These are phyloP conservation scores for Phialemonium atrogriseum DNA, from an alignment of 2,329 filamentous ascomycete genomes.

Conservation along the genomic window DNA sequence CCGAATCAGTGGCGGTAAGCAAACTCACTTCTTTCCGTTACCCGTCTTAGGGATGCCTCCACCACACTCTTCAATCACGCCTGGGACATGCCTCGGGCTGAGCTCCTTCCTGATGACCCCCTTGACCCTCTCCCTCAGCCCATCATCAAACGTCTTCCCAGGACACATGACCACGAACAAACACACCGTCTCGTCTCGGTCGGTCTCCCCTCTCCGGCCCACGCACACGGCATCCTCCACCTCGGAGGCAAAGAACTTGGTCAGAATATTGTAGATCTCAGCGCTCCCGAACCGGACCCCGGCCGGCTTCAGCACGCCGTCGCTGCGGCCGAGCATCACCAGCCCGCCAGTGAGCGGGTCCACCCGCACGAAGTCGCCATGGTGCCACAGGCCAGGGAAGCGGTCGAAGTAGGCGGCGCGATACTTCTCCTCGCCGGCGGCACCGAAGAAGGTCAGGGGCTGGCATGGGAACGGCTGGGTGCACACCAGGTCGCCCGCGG, in stretches of 20 bases:
- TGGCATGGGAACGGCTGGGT: conserved; percentile 81
- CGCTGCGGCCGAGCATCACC: conserved; percentile 84
- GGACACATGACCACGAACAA: conserved; percentile 75
- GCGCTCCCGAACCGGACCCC: conserved; percentile 89
- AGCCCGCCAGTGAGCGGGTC: conserved; percentile 67
- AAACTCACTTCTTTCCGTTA: conserved; percentile 85
- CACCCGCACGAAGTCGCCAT: conserved; percentile 79
- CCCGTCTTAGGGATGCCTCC: conserved; percentile 82
- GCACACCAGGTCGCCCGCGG: conserved; percentile 84
- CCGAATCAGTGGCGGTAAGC: background rate
- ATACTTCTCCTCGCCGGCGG: conserved; percentile 67
- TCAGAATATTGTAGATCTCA: conserved; percentile 93
- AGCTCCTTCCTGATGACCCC: conserved; percentile 64
- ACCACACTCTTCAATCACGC: conserved; percentile 67
- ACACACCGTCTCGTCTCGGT: conserved; percentile 78
- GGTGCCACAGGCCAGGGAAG: conserved; percentile 77
- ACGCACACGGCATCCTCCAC: conserved; percentile 85
- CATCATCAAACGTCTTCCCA: conserved; percentile 46
- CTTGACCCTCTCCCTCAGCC: conserved; percentile 57
- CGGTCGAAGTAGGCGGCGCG: conserved; percentile 78
- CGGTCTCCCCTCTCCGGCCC: conserved; percentile 61
- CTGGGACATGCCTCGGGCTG: conserved; percentile 83
- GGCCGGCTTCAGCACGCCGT: conserved; percentile 86
- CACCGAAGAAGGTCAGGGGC: conserved; percentile 81
- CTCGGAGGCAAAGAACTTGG: conserved; percentile 69